phyloP scores from a whole-genome alignment of 352 stramenopile genomes.

The Phytophthora pinifolia region DNA sequence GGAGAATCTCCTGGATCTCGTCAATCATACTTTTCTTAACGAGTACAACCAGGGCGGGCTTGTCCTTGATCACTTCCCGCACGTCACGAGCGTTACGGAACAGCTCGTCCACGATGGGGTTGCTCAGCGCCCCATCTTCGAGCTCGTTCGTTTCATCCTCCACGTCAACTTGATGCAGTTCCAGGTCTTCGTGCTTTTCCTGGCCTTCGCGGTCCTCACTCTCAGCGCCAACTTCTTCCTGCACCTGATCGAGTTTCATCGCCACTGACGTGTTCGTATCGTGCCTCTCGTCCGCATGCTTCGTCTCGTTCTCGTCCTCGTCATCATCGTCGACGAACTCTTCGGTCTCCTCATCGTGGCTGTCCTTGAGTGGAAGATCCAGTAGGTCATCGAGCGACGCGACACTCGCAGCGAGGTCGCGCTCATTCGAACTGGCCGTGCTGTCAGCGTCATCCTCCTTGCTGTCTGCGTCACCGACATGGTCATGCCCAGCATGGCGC shows the following conservation, averaged over 20 bases:
- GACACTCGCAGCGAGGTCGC: constrained; percentile 31
- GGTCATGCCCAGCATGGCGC: no score
- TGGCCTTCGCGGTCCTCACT: constrained; percentile 12
- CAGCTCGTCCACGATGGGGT: constrained; percentile 55
- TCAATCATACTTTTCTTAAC: constrained; percentile 76
- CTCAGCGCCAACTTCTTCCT: constrained; percentile 24
- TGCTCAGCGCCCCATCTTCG: constrained; percentile 35
- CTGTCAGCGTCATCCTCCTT: constrained; percentile 24
- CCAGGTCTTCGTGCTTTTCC: constrained; percentile 8
- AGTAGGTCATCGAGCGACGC: constrained; percentile 34
- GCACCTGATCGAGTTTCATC: constrained; percentile 27
- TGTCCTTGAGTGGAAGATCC: constrained; percentile 24
- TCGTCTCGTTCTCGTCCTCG: constrained; percentile 13
- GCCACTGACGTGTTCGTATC: constrained; percentile 18
- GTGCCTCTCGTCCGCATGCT: constrained; percentile 6
- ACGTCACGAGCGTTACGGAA: constrained; percentile 52
- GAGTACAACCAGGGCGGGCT: constrained; percentile 50
- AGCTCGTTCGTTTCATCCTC: constrained; percentile 16
- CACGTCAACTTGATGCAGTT: constrained; percentile 4
- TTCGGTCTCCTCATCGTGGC: constrained; percentile 26
- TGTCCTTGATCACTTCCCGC: constrained; percentile 56
- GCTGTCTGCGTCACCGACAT: background rate
- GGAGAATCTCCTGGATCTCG: constrained; percentile 79
- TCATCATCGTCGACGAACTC: constrained; percentile 29
- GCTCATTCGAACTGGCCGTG: constrained; percentile 26